A percentile compares a stretch with the other conserved stretches of the same genome.
Conservation (phyloP, 2,329 filamentous ascomycete genomes). For the Sclerotinia borealis region DNA sequence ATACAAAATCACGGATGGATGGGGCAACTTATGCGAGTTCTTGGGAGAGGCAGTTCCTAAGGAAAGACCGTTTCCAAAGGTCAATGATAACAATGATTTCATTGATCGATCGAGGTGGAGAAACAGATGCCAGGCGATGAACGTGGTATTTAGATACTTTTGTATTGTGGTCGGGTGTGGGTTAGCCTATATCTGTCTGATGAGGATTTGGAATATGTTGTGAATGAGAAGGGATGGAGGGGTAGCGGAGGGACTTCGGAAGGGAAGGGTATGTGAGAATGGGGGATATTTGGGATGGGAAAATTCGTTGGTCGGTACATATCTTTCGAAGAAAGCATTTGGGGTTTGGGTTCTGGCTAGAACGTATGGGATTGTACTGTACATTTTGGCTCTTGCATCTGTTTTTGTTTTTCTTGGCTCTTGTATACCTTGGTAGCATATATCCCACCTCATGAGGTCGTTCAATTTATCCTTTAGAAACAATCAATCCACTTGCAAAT, state of each 20-base stretch:
- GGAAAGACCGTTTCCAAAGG: slow-evolving; percentile 2
- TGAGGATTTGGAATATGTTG: slow-evolving; percentile 9
- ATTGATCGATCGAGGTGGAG: slow-evolving; percentile 10
- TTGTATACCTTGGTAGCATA: neutral
- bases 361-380: neutral
- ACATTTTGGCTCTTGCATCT: neutral
- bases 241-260: neutral
- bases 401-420: neutral
- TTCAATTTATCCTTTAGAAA: neutral
- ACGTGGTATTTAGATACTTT: slow-evolving; percentile 6
- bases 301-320: neutral
- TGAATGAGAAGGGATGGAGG: neutral
- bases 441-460: neutral
- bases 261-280: neutral
- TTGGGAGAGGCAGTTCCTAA: slow-evolving; percentile 18
- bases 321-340: neutral
- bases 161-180: neutral
- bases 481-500: too few relatives aligned
- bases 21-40: slow-evolving; percentile 19
- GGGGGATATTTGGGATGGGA: neutral
- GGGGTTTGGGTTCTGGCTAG: neutral
- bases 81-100: slow-evolving; percentile 10
- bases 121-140: slow-evolving; percentile 9
- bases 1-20: slow-evolving; percentile 19
- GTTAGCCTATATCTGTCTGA: neutral